These are phyloP conservation scores for Letharia columbiana DNA, from an alignment of 495 filamentous ascomycete species.

Conservation along the genomic window DNA sequence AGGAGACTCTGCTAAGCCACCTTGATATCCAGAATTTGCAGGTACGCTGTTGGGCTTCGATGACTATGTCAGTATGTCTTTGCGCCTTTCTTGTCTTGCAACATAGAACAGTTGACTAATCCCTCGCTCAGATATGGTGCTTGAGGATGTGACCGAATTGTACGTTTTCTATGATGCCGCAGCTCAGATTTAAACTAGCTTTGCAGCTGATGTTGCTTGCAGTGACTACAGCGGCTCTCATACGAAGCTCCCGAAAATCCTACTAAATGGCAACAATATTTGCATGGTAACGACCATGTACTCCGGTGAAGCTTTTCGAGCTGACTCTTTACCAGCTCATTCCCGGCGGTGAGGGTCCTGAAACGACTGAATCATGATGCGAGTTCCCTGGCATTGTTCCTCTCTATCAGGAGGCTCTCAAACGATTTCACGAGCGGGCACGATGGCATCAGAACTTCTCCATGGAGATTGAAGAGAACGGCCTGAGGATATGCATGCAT, in stretches of 20 bases:
- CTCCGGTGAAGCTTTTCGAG: background rate
- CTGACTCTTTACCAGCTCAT: slow-evolving; percentile 52
- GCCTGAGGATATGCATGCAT: background rate
- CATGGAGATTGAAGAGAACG: background rate
- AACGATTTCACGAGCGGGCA: background rate
- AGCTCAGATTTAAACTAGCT: background rate
- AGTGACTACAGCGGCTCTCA: slow-evolving; percentile 85
- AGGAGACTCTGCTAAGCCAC: background rate
- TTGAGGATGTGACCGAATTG: slow-evolving; percentile 97
- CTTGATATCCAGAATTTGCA: slow-evolving; percentile 62
- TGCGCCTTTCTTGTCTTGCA: slow-evolving; percentile 4
- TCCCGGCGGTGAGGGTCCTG: slow-evolving; percentile 75
- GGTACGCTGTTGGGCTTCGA: slow-evolving; percentile 92
- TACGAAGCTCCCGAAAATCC: slow-evolving; percentile 81
- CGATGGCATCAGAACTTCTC: background rate
- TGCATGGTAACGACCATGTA: slow-evolving; percentile 69
- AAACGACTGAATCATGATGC: slow-evolving; percentile 26
- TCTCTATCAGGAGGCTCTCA: background rate
- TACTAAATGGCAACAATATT: slow-evolving; percentile 97
- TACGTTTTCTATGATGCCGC: slow-evolving; percentile 38
- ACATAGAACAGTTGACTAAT: slow-evolving; percentile 13
- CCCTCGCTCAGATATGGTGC: slow-evolving; percentile 71
- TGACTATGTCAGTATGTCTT: slow-evolving; percentile 94
- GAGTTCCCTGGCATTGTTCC: background rate
- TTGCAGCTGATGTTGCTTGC: slow-evolving; percentile 5